Evolutionary conservation across 2,329 filamentous ascomycete species (phyloP), one percentile per base, ranked within the genome.

Genomic region (Fusarium phyllophilum): DNA sequence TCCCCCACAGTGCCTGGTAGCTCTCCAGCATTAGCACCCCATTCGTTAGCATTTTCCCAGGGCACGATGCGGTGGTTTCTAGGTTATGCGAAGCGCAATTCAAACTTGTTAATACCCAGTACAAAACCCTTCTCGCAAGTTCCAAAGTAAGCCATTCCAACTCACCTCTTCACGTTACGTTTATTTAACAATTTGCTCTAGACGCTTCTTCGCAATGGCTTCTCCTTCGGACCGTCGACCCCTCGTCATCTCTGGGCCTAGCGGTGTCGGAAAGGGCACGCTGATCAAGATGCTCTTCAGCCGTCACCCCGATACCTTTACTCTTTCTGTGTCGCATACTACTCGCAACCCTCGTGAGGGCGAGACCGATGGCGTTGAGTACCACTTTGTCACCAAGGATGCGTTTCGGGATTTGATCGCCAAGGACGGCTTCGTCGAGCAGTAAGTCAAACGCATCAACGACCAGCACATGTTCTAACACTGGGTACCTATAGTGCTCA

Each of bases 241-340:
- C 20, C 87, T 96, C 78, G 91, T 96, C 77, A 92, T 96, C 82
- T 94, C 91, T 55, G 94, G 94, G 63, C 94, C 94, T 70, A 93
- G 90, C 17, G 94, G 94, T 81, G 90, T 94, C 54, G 94, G 94
- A 76, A 96, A 96, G 84, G 93, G 92, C 77, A 96, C 93, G 24
- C 90, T 96, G 72, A 91, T 93, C 82, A 91, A 91, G 79, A 87
- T 89, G 56, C 90, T 96, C 56, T 92, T 94, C 80, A 84, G 87
- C 51, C 78, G 80, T 66, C 84, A 88, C 82, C 85, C 85, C 29
- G 84, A 87, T 52, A 82, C 81, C 60, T 89, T 89, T 73, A 82
- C 86, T 15, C 85, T 89, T n/a, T 89, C 88, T 61, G 87, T 91
- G 62, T 89, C 88, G 73, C 92, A 97, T 86, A 97, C 95, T 6